A percentile compares a stretch with the other conserved stretches of the same genome.
Conservation (phyloP, 2,329 filamentous ascomycete genomes). For the Chrysoporthe deuterocubensis region DNA sequence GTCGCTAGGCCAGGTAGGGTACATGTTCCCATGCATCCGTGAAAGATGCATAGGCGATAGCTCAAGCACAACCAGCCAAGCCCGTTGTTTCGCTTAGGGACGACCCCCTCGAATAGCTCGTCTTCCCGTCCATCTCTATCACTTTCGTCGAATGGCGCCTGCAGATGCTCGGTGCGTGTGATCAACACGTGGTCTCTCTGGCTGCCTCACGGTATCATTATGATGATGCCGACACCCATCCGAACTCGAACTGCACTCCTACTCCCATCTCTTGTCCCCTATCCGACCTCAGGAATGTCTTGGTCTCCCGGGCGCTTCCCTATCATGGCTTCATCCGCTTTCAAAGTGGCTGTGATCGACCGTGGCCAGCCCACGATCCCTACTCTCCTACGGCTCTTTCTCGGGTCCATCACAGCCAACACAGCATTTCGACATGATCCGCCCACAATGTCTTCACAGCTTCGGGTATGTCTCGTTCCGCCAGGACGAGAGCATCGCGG, state of each 20-base stretch:
- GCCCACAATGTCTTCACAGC: too few relatives aligned
- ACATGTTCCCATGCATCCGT: background rate
- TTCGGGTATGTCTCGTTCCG: background rate
- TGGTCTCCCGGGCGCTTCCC: background rate
- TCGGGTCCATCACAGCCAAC: background rate
- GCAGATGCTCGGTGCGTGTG: conserved; percentile 10
- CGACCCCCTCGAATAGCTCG: background rate
- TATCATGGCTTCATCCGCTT: background rate
- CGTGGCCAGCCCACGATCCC: background rate
- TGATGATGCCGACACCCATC: conserved; percentile 2
- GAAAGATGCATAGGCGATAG: background rate
- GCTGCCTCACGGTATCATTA: background rate
- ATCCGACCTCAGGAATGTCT: background rate
- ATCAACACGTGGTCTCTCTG: conserved; percentile 5
- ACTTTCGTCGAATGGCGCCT: background rate
- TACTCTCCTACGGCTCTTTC: background rate
- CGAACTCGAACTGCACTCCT: background rate
- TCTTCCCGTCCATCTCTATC: background rate
- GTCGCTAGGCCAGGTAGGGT: background rate
- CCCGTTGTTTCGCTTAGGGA: background rate
- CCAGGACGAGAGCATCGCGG: background rate
- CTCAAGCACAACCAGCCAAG: background rate
- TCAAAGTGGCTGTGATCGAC: conserved; percentile 1
- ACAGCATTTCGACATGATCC: too few relatives aligned
- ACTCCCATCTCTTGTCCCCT: background rate